Evolutionary conservation across 257 asterid genomes (phyloP).

Genomic region (Nicotiana tabacum): DNA sequence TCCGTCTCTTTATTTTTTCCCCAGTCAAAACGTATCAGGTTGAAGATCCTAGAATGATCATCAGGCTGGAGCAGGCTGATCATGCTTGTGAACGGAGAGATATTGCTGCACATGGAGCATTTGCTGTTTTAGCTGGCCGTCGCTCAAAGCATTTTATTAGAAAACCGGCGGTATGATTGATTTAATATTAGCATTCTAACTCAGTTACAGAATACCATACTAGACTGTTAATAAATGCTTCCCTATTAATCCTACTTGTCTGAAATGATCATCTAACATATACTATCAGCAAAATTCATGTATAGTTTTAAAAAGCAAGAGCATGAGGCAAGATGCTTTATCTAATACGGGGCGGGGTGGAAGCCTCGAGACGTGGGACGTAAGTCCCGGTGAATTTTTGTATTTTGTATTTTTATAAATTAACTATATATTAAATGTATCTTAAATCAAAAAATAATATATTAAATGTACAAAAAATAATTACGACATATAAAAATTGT

Average conservation of each 20-base stretch:
- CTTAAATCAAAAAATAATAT: not conserved
- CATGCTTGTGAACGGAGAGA: slow-evolving; percentile 48
- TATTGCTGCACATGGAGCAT: slow-evolving; percentile 53
- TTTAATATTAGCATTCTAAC: not conserved
- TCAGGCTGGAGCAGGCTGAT: slow-evolving; percentile 81
- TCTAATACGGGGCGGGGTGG: not conserved
- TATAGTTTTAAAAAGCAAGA: not conserved
- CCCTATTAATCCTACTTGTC: not conserved
- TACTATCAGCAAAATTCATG: not conserved
- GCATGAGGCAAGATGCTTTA: not conserved
- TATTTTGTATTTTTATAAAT: not conserved
- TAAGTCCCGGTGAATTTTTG: not conserved
- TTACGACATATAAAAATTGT: not conserved
- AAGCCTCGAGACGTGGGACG: not conserved
- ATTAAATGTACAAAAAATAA: not conserved
- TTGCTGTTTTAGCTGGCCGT: slow-evolving; percentile 60
- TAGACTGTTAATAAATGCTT: not conserved
- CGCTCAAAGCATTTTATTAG: slow-evolving; percentile 45
- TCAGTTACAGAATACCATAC: not conserved
- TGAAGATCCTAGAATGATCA: slow-evolving; percentile 46
- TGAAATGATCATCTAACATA: not conserved
- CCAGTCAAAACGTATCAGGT: slow-evolving; percentile 43
- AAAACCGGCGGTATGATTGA: slow-evolving; percentile 60
- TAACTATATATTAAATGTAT: too few relatives aligned
- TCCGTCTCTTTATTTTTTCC: slow-evolving; percentile 1